A percentile compares a stretch with the other conserved stretches of the same genome.
phyloP scores from a whole-genome alignment of 2,329 filamentous ascomycete genomes.

The Verticillium klebahnii region DNA sequence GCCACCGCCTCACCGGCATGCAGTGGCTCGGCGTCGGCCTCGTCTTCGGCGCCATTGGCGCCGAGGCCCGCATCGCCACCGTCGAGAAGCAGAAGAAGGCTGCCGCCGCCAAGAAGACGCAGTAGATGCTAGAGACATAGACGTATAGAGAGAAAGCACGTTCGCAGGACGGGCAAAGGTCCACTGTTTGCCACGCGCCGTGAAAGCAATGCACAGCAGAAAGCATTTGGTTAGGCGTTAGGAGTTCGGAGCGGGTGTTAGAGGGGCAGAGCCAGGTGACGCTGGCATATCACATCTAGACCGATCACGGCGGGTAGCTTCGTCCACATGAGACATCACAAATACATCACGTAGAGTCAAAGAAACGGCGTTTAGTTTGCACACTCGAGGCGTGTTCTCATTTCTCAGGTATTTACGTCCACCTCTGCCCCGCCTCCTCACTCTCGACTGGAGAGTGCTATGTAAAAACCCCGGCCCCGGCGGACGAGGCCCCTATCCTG shows the following conservation, averaged over 20 bases:
- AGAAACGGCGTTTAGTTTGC: neutral
- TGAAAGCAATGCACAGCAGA: neutral
- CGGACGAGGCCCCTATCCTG: neutral
- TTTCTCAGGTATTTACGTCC: neutral
- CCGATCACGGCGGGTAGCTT: neutral
- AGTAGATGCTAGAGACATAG: conserved; percentile 11
- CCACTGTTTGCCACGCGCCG: too few relatives aligned
- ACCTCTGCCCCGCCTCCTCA: neutral
- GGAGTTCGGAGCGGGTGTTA: neutral
- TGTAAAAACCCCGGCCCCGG: neutral
- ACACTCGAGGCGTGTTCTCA: neutral
- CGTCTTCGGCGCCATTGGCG: conserved; percentile 92
- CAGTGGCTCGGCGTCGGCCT: conserved; percentile 91
- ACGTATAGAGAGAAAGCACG: neutral
- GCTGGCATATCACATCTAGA: neutral
- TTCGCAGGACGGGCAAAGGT: too few relatives aligned
- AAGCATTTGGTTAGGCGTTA: neutral
- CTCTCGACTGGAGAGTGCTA: neutral
- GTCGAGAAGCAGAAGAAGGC: conserved; percentile 81
- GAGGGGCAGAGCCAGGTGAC: too few relatives aligned
- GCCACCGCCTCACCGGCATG: conserved; percentile 78
- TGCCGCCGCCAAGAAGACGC: conserved; percentile 38
- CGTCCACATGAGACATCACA: neutral
- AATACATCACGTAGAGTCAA: neutral
- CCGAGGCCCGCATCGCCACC: conserved; percentile 77